phyloP scores from a whole-genome alignment of 805 yeast genomes.

The Helenozyma rhizophorensis region DNA sequence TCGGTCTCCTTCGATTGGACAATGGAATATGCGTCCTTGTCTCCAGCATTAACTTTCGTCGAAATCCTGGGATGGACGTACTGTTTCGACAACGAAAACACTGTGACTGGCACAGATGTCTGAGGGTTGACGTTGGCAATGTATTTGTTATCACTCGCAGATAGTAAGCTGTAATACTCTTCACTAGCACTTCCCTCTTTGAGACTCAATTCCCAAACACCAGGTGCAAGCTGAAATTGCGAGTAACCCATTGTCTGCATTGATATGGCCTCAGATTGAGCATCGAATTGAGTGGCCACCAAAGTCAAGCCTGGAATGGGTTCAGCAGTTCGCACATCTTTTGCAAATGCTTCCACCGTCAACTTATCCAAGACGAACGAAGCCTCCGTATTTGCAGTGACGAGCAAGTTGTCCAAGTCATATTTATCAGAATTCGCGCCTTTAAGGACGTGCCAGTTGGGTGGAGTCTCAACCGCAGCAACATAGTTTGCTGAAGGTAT shows the following conservation, averaged over 20 bases:
- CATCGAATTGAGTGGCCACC: constrained; percentile 22
- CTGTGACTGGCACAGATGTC: constrained; percentile 23
- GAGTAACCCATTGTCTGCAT: constrained; percentile 83
- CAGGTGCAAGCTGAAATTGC: constrained; percentile 73
- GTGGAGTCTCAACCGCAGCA: constrained; percentile 55
- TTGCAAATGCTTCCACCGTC: constrained; percentile 68
- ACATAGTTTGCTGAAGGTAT: constrained; percentile 23
- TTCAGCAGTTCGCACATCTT: constrained; percentile 34
- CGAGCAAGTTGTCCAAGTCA: constrained; percentile 61
- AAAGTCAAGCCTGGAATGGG: constrained; percentile 52
- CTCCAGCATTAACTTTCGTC: constrained; percentile 24
- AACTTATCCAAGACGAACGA: constrained; percentile 48
- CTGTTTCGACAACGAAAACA: constrained; percentile 44
- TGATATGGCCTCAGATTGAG: constrained; percentile 54
- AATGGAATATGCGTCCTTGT: constrained; percentile 5
- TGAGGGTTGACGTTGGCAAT: constrained; percentile 24
- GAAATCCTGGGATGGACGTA: constrained; percentile 43
- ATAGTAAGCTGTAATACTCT: constrained; percentile 21
- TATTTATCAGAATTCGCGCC: constrained; percentile 33
- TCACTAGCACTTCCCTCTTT: constrained; percentile 29
- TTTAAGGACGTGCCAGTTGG: constrained; percentile 63
- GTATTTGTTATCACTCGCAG: constrained; percentile 41
- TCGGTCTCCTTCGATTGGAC: constrained; percentile 4
- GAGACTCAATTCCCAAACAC: constrained; percentile 54
- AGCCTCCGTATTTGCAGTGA: constrained; percentile 32